Base-by-base conservation (phyloP, 306 rosid genomes). In the Sphenostylis stenocarpa region DNA sequence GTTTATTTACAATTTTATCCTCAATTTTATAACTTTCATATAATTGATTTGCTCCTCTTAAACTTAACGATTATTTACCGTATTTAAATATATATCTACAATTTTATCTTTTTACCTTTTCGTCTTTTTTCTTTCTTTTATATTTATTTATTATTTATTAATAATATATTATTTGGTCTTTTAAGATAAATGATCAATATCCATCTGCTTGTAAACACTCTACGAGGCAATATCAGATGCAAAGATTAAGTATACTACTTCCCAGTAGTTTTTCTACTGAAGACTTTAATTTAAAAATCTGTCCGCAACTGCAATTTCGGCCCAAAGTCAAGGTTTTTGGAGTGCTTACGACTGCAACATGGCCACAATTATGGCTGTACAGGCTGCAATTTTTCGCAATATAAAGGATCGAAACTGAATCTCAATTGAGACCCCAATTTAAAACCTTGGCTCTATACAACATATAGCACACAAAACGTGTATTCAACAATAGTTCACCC, bases 381-480 rank as follows among this genome's bases (percentile, higher is more conserved):
- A 9, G 2, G 44, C 44, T 3, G 14, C 26, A 20, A 51, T 52
- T 52, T 1, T 12, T 21, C 5, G 0, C 6, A 9, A 21, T 53
- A 53, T 21, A 6, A 53, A 53, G 28, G 31, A 53, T 53, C 5
- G 28, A 12, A 3, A 20, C 6, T 6, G 29, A 57, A 23, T 15
- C 36, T 21, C 64, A 57, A 5, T 29, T 55, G 31, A 3, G 4
- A 10, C 36, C n/a, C 4, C 64, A 23, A 55, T 23, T 55, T 55
- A 12, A 55, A 57, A 12, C 38, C 36, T 13, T 26, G 24, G 15
- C 12, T 19, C n/a, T 21, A 2, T 14, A 45, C 65, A 36, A 36
- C n/a, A 69, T 61, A 24, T 56, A 41, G 49, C 73, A 72, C 43
- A 17, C 47, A 74, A 65, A 74, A 67, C 43, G 51, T 48, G 68